Evolutionary conservation across 2,329 filamentous ascomycete species (phyloP), one percentile per base, ranked within the genome.

Genomic region (Sporothrix brunneoviolacea): DNA sequence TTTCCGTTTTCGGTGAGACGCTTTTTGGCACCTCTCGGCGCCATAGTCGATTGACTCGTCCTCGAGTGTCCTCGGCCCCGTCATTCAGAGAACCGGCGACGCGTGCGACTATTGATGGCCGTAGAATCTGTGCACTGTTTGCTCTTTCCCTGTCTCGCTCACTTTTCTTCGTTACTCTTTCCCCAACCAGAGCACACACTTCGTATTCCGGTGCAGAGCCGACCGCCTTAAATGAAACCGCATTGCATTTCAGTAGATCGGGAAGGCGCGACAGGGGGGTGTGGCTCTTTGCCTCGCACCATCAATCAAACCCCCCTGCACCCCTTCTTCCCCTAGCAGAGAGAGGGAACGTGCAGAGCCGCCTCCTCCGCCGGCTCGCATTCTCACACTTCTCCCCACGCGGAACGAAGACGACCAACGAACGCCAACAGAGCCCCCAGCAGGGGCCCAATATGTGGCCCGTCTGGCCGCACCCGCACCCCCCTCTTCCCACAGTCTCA

Each of bases 261-360:
- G 51, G 51, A 49, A 54, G 38, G 22, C 42, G 44, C 36, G 54
- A 53, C 52, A 54, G 49, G 54, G n/a, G n/a, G 54, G 49, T 38
- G 19, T 33, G 38, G 33, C 33, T 44, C 51, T 52, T 54, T 52
- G 42, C 52, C 50, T 45, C 30, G 44, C 42, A 44, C 40, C 39
- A 49, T 48, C 40, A 49, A 52, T 49, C 37, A 51, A 51, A 41
- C 28, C 9, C 16, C 10, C 43, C 21, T 49, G 18, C 37, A 24
- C 37, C 37, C 37, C 9, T 15, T 33, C n/a, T 33, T 16, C 18
- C 37, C 18, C 44, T 48, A 19, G 22, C 5, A 35, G 36, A n/a
- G 36, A 37, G 33, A 48, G 39, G 46, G 46, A 41, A 36, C 45
- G 45, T 39, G 24, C 36, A 40, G 37, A 48, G 45, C 44, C 27